phyloP scores from a whole-genome alignment of 2,329 filamentous ascomycete genomes.

The Penicillium sp. region DNA sequence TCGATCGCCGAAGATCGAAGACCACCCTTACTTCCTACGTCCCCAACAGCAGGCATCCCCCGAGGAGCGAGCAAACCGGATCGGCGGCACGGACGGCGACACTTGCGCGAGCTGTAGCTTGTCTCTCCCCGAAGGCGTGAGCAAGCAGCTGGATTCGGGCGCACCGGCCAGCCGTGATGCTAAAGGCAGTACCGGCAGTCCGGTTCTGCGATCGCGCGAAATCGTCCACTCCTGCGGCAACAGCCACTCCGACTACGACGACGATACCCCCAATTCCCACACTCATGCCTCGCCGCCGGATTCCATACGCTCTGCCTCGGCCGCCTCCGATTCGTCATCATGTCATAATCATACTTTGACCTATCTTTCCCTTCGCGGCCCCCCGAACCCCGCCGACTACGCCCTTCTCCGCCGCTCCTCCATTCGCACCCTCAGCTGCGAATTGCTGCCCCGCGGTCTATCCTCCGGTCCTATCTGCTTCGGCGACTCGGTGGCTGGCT shows the following conservation, averaged over 20 bases:
- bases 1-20: slow-evolving; percentile 43
- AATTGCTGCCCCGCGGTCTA: slow-evolving; percentile 57
- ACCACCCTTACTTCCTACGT: slow-evolving; percentile 55
- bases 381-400: slow-evolving; percentile 55
- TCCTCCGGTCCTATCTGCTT: slow-evolving; percentile 61
- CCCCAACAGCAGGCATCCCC: slow-evolving; percentile 33
- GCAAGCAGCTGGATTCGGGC: slow-evolving; percentile 55
- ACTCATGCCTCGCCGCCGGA: slow-evolving; percentile 40
- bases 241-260: slow-evolving; percentile 39
- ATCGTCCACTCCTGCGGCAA: slow-evolving; percentile 54
- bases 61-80: slow-evolving; percentile 49
- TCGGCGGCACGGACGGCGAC: slow-evolving; percentile 49
- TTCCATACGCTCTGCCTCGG: slow-evolving; percentile 43
- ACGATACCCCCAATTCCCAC: slow-evolving; percentile 38
- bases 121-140: slow-evolving; percentile 56
- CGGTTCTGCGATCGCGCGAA: slow-evolving; percentile 57
- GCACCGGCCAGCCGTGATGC: slow-evolving; percentile 54
- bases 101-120: slow-evolving; percentile 61
- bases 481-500: slow-evolving; percentile 57
- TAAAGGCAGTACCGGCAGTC: slow-evolving; percentile 53
- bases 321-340: slow-evolving; percentile 45
- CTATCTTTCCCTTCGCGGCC: slow-evolving; percentile 60
- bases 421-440: slow-evolving; percentile 60
- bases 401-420: slow-evolving; percentile 58
- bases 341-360: slow-evolving; percentile 59